Base-by-base conservation (phyloP, 2,329 filamentous ascomycete species). In the Venturia pyrina region DNA sequence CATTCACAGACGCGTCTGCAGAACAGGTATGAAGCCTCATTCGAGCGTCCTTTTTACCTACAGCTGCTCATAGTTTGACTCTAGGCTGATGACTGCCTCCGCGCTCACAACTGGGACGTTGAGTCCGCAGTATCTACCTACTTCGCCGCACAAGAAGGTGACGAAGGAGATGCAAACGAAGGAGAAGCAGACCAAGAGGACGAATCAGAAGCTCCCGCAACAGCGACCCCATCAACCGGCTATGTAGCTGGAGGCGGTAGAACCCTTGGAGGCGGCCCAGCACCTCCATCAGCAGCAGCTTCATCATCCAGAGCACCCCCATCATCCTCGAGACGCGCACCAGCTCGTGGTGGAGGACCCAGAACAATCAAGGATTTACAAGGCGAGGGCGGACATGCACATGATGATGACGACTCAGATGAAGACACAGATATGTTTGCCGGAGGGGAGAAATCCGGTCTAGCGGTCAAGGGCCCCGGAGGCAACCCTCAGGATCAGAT, bases 401-500 rank as follows among this genome's bases (percentile, higher is more conserved):
- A 87, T 64, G 81, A 84, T 21, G 83, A 88, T n/a, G 83, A 87
- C 19, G 78, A 83, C 1, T 81, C 87, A 1, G 84, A 87, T 44
- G 82, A 86, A 68, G 81, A 82, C 34, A 80, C 81, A 67, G 89
- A 95, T 72, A 79, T 93, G 68, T 95, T 93, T 75, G 88, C 91
- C 24, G 91, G 91, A 63, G 91, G 91, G 43, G 91, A 93, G 78
- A 95, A 95, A 81, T 93, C 90, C 40, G 86, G 85, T n/a, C 76
- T 88, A 34, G 86, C 86, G 7, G 86, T 88, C 66, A 84, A 88
- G 73, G 86, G 88, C 70, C 86, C 86, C 1, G 82, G 37, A 6
- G 66, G 74, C 77, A 73, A 83, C 78, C 75, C 74, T 64, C 72
- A 76, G 50, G 79, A 81, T 67, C 79, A 80, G 67, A 81, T 82